Evolutionary conservation across 495 filamentous ascomycete species (phyloP).

Genomic region (Clohesyomyces aquaticus): DNA sequence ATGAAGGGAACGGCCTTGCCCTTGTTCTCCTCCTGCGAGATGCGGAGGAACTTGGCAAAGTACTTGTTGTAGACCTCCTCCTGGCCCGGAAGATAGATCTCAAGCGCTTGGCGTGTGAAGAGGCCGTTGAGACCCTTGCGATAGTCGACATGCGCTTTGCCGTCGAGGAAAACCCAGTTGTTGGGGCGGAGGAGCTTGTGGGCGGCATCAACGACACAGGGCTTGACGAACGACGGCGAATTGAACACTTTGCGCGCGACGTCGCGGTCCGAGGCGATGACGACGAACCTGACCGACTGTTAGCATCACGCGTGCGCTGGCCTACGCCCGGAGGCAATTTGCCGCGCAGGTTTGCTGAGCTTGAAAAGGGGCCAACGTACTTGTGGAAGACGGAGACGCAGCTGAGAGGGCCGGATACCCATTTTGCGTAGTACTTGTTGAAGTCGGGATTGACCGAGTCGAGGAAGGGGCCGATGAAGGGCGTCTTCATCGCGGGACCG

Average conservation of each 20-base stretch:
- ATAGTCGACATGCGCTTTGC: constrained; percentile 92
- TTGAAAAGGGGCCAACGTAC: constrained; percentile 63
- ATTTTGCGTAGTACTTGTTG: constrained; percentile 86
- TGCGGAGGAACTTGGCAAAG: constrained; percentile 74
- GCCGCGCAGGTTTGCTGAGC: too few relatives aligned
- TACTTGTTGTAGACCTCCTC: constrained; percentile 90
- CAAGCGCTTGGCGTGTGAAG: constrained; percentile 89
- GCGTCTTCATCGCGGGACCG: constrained; percentile 81
- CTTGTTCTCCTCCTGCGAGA: constrained; percentile 67
- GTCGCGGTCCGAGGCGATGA: constrained; percentile 94
- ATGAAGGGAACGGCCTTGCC: constrained; percentile 84
- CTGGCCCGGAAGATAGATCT: constrained; percentile 85
- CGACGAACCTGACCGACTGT: constrained; percentile 73
- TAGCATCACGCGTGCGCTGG: too few relatives aligned
- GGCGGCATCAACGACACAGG: constrained; percentile 93
- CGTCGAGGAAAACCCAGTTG: constrained; percentile 99
- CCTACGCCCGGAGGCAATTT: too few relatives aligned
- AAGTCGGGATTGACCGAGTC: constrained; percentile 92
- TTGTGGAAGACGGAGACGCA: constrained; percentile 99
- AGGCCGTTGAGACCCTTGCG: constrained; percentile 94
- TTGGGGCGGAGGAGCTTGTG: constrained; percentile 88
- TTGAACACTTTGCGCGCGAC: constrained; percentile 98
- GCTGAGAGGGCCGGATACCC: constrained; percentile 85
- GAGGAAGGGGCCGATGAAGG: constrained; percentile 95
- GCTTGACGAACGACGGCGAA: constrained; percentile 88